phyloP scores from a whole-genome alignment of 148 eudicot genomes.

The Chenopodium quinoa region DNA sequence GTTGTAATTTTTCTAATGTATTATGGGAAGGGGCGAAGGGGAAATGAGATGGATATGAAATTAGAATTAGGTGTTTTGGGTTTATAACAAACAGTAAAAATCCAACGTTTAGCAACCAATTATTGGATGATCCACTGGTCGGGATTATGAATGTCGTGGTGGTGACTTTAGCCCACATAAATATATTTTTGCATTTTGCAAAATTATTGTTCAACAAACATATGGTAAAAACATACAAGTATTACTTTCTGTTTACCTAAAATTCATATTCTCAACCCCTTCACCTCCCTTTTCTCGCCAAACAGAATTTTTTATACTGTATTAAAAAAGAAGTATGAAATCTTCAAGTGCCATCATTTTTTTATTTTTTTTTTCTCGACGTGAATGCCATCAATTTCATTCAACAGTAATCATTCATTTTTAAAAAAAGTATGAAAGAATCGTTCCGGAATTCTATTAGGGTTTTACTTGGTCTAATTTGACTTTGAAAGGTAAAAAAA shows the following conservation, averaged over 20 bases:
- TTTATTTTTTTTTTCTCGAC: too few relatives aligned
- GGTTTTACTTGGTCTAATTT: slow-evolving; percentile 16
- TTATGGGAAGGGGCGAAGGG: too few relatives aligned
- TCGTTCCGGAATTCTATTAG: slow-evolving; percentile 14
- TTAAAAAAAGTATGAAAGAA: slow-evolving; percentile 11
- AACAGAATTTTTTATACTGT: too few relatives aligned
- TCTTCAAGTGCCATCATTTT: slow-evolving; percentile 15
- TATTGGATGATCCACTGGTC: background rate
- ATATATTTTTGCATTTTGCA: background rate
- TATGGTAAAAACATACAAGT: background rate
- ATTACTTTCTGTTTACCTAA: too few relatives aligned
- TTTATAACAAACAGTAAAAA: too few relatives aligned
- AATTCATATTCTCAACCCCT: background rate
- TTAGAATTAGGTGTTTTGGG: background rate
- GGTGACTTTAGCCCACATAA: background rate
- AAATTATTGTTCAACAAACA: background rate
- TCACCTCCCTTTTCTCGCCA: too few relatives aligned
- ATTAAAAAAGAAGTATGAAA: background rate
- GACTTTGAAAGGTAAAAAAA: slow-evolving; percentile 2
- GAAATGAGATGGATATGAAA: background rate
- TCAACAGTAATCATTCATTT: background rate
- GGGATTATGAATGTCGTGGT: background rate
- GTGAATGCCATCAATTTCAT: slow-evolving; percentile 9
- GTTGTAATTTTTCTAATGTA: too few relatives aligned
- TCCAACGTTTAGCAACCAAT: background rate